Conservation (phyloP, 805 yeast genomes). For the Ogataea trehaloabstinens region DNA sequence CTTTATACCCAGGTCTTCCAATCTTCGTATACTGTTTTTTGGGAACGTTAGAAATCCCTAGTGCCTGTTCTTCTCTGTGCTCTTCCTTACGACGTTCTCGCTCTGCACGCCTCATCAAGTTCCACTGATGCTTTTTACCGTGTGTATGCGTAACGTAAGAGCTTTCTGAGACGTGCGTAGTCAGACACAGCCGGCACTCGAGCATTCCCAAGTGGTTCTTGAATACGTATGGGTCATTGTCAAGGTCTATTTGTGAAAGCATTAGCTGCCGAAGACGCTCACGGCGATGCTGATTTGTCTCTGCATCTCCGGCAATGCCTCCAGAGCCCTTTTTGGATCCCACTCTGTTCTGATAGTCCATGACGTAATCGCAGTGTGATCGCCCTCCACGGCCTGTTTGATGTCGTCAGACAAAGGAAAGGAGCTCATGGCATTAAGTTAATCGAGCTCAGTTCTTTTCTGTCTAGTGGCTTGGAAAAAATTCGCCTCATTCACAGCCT, state of each 20-base stretch:
- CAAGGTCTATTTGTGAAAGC: slow-evolving; percentile 46
- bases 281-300: slow-evolving; percentile 64
- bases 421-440: background rate
- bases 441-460: no score
- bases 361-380: no score
- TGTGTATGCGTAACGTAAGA: slow-evolving; percentile 81
- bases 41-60: slow-evolving; percentile 35
- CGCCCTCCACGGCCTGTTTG: background rate
- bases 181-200: slow-evolving; percentile 82
- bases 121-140: slow-evolving; percentile 79
- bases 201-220: slow-evolving; percentile 79
- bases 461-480: no score
- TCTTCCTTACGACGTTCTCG: slow-evolving; percentile 26
- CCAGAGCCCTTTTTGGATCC: slow-evolving; percentile 92
- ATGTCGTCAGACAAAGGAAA: slow-evolving; percentile 1
- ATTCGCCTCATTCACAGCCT: no score
- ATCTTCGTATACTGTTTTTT: slow-evolving; percentile 55
- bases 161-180: slow-evolving; percentile 76
- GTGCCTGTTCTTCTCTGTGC: slow-evolving; percentile 12
- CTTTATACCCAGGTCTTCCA: slow-evolving; percentile 71
- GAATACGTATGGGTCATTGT: slow-evolving; percentile 79
- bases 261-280: slow-evolving; percentile 67
- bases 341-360: slow-evolving; percentile 89
- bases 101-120: slow-evolving; percentile 61
- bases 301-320: slow-evolving; percentile 76